Evolutionary conservation across 1,284 basidiomycete species (phyloP), one percentile per base, ranked within the genome.

Genomic region (Cystobasidium pallidum): DNA sequence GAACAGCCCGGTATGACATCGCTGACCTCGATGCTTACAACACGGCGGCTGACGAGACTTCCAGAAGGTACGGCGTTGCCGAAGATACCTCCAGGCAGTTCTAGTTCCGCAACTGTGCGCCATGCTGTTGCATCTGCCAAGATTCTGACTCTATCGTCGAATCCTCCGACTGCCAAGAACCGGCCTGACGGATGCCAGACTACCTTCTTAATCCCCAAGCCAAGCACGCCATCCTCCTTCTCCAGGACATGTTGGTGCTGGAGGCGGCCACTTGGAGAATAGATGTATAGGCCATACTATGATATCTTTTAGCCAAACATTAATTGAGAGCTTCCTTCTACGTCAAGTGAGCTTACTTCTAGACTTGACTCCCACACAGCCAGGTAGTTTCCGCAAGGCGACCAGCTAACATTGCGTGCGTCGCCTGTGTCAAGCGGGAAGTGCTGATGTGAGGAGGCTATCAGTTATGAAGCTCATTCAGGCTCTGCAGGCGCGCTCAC

Each of bases 141-240:
- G 13, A 71, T 63, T 21, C 68, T 24, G 26, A 71, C 47, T 13
- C 24, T 45, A 13, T 71, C 68, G 36, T 71, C 68, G 47, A 77
- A 81, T 1, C 80, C 81, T 2, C 80, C 81, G 0, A 81, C 59
- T 0, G 80, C 79, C 1, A 82, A 57, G 32, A 78, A 80, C n/a
- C 77, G 70, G 0, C 80, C 78, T 3, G 75, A 75, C 2, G 76
- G 78, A 66, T 78, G 77, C 81, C 81, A 82, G 6, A 73, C 58
- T 2, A 81, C 76, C 2, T 64, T 66, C 17, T 80, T 73, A 36
- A 81, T 76, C 0, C 81, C 81, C 15, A 80, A 71, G 0, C 79
- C 80, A 2, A 58, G 51, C 1, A 36, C 43, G 10, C 28, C 47
- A 39, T 55, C 13, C 19, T 58, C 24, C 32, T 7, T 19, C 7